Percentiles rank a stretch among this genome's conserved stretches.
Conservation (phyloP, 495 filamentous ascomycete species). For the Penicillium canescens region DNA sequence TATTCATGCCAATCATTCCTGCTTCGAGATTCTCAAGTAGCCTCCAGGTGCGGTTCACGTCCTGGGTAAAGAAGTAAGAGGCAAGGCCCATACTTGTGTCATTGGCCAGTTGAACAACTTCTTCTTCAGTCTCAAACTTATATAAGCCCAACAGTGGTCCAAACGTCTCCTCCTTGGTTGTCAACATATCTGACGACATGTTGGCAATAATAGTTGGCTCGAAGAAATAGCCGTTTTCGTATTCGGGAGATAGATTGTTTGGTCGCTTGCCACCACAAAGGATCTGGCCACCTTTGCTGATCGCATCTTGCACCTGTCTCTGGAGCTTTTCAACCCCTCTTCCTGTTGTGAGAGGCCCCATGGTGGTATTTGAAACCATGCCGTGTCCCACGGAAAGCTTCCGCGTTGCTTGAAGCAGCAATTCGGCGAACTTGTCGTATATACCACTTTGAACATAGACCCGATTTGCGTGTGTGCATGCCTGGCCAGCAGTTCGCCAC, state of each 20-base stretch:
- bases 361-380: not conserved
- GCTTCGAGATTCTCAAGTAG: slow-evolving; percentile 25
- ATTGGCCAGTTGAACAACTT: slow-evolving; percentile 27
- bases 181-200: slow-evolving; percentile 51
- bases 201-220: slow-evolving; percentile 67
- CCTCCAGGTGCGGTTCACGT: slow-evolving; percentile 20
- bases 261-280: slow-evolving; percentile 6
- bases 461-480: slow-evolving; percentile 63
- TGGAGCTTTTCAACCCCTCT: slow-evolving; percentile 21
- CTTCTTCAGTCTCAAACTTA: slow-evolving; percentile 28
- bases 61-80: slow-evolving; percentile 25
- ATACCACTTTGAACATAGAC: slow-evolving; percentile 54
- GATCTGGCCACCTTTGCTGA: not conserved
- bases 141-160: slow-evolving; percentile 25
- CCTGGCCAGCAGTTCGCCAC: slow-evolving; percentile 58
- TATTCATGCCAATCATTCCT: slow-evolving; percentile 26
- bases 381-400: slow-evolving; percentile 9
- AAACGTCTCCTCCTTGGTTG: slow-evolving; percentile 29
- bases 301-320: slow-evolving; percentile 18
- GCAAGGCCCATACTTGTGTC: slow-evolving; percentile 25
- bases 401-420: not conserved
- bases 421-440: not conserved
- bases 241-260: too few relatives aligned
- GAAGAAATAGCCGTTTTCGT: slow-evolving; percentile 48
- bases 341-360: slow-evolving; percentile 8